Conservation (phyloP, 1,284 basidiomycete genomes). For the Tylopilus sp. region DNA sequence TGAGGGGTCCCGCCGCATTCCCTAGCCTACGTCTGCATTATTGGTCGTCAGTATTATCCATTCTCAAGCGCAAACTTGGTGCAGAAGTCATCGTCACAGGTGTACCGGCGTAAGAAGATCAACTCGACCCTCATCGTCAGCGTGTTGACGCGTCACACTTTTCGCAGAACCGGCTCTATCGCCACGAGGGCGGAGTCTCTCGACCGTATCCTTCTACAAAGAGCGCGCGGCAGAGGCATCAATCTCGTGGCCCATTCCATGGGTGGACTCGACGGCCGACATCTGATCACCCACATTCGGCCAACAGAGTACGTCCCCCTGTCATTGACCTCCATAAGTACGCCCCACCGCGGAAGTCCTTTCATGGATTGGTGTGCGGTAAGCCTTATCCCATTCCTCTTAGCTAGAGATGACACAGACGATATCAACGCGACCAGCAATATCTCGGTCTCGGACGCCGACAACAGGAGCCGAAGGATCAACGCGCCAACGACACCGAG, state of each 20-base stretch:
- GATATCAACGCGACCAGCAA: slow-evolving; percentile 43
- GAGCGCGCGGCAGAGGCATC: slow-evolving; percentile 67
- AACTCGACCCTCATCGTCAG: not conserved
- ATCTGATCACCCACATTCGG: slow-evolving; percentile 83
- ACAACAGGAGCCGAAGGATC: slow-evolving; percentile 35
- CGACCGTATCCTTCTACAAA: slow-evolving; percentile 69
- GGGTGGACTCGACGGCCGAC: slow-evolving; percentile 93
- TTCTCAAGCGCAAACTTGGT: slow-evolving; percentile 80
- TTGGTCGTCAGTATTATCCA: slow-evolving; percentile 87
- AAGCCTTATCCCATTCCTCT: slow-evolving; percentile 30
- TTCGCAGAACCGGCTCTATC: slow-evolving; percentile 83
- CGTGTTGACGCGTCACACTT: not conserved
- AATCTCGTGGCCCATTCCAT: slow-evolving; percentile 98
- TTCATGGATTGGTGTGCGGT: slow-evolving; percentile 99
- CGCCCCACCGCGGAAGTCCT: slow-evolving; percentile 93
- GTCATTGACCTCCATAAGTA: slow-evolving; percentile 87
- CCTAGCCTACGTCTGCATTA: slow-evolving; percentile 87
- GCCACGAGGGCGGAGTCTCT: slow-evolving; percentile 78
- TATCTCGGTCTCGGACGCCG: slow-evolving; percentile 82
- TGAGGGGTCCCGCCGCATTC: slow-evolving; percentile 72
- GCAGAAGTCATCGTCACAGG: slow-evolving; percentile 95
- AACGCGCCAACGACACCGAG: slow-evolving; percentile 1
- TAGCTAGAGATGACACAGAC: slow-evolving; percentile 13
- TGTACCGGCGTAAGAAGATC: slow-evolving; percentile 78
- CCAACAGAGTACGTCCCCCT: slow-evolving; percentile 84